phyloP scores from a whole-genome alignment of 352 stramenopile species.

The Pythium chondricola region DNA sequence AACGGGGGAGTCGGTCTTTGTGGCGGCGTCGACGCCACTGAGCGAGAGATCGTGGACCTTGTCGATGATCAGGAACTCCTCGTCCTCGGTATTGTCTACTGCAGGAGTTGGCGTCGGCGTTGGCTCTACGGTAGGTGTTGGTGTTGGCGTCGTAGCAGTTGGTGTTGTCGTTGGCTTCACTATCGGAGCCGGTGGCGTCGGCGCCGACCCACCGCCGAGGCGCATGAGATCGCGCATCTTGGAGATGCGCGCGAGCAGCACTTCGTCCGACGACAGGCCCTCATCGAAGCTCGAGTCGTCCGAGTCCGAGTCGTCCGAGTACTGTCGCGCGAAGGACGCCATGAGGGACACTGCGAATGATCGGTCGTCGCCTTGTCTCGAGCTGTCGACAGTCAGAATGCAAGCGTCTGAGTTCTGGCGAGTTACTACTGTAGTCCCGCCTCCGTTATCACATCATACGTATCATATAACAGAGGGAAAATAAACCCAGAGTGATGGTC shows the following conservation, averaged over 20 bases:
- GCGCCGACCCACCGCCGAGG: slow-evolving; percentile 9
- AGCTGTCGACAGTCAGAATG: no score
- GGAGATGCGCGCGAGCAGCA: slow-evolving; percentile 38
- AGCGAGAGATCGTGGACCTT: slow-evolving; percentile 51
- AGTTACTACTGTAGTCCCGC: no score
- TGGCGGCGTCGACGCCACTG: slow-evolving; percentile 21
- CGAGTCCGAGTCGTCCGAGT: slow-evolving; percentile 25
- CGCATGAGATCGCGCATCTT: slow-evolving; percentile 50
- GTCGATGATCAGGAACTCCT: slow-evolving; percentile 24
- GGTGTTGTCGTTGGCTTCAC: no score
- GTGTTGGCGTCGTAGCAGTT: no score
- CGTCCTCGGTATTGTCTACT: not conserved
- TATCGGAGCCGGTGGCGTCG: slow-evolving; percentile 1
- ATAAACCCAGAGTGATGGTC: no score
- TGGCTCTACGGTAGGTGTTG: not conserved
- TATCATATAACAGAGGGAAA: slow-evolving; percentile 11
- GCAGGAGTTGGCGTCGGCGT: slow-evolving; percentile 2
- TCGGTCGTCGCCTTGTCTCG: slow-evolving; percentile 8
- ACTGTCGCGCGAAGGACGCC: no score
- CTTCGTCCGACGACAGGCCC: slow-evolving; percentile 42
- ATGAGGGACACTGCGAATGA: no score
- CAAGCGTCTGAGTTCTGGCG: no score
- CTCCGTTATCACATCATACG: no score
- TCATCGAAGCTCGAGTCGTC: slow-evolving; percentile 51
- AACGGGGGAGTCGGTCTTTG: not conserved